Base-by-base conservation (phyloP, 1,284 basidiomycete species). In the Microbotryum saponariae region DNA sequence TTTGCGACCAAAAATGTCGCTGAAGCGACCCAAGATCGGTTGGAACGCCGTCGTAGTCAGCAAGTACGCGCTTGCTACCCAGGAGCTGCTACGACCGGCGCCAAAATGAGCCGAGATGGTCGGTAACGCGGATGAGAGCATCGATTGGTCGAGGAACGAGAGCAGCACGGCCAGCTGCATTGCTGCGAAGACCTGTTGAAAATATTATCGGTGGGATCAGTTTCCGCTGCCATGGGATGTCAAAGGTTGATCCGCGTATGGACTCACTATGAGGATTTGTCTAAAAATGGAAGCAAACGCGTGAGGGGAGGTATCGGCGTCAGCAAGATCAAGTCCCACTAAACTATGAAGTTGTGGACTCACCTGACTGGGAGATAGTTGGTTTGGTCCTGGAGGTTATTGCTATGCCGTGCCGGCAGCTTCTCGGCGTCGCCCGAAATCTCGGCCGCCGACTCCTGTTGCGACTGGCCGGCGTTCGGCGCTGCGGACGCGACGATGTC, bases 1-100 rank as follows among this genome's bases (percentile, higher is more conserved):
- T 72, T 89, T 89, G 33, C 88, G 78, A 20, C 87, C 88, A 67
- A 88, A 88, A 44, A 76, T 87, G 67, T 89, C 87, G 78, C 84
- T 77, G n/a, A 87, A 82, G 7, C 85, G 80, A 42, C 86, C 86
- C 73, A 87, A 82, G 5, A 82, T 74, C 1, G 75, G 79, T 73
- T 87, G 86, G 66, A 86, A 84, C 18, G 83, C 81, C 8, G 85
- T 83, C 0, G 80, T 82, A 0, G 83, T 85, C 57, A 87, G 75
- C 37, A 87, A 77, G 69, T 85, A 86, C 0, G 80, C 81, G 0
- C 82, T 82, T 0, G 83, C 84, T 0, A 89, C 85, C 85, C 86
- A 89, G 2, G 83, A 83, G 12, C 80, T 78, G 18, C 85, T 78
- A 2, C 84, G 80, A 0, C 86, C 85, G 0, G 83, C 82, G 60